These are phyloP conservation scores for Aureobasidium musti DNA, from an alignment of 2,329 filamentous ascomycete species.

Conservation along the genomic window DNA sequence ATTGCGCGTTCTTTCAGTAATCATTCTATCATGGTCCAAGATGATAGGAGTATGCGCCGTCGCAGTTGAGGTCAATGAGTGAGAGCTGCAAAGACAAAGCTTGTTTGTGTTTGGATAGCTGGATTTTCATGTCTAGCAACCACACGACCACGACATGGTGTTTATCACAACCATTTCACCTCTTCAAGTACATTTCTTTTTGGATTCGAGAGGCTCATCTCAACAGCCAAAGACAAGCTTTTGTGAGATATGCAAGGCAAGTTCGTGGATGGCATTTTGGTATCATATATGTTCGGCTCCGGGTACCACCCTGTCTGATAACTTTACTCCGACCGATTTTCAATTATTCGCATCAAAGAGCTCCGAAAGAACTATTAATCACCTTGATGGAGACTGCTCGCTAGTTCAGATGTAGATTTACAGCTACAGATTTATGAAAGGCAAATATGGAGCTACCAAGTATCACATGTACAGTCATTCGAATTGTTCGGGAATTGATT, in stretches of 20 bases:
- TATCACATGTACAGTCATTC: neutral
- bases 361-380: neutral
- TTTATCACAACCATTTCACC: too few relatives aligned
- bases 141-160: neutral
- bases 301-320: neutral
- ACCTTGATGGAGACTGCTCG: conserved; percentile 13
- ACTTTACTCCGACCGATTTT: neutral
- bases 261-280: neutral
- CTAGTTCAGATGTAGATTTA: neutral
- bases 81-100: neutral
- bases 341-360: neutral
- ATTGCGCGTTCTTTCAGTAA: neutral
- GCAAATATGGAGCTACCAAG: neutral
- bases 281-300: neutral
- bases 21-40: neutral
- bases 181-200: neutral
- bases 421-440: neutral
- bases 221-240: too few relatives aligned
- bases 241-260: too few relatives aligned
- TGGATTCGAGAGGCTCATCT: too few relatives aligned
- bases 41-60: neutral
- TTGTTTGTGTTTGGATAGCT: neutral
- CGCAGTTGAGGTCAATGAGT: neutral
- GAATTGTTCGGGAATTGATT: conserved; percentile 27
- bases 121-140: neutral